Conservation (phyloP, 495 filamentous ascomycete genomes). For the Chaetomidium leptoderma region DNA sequence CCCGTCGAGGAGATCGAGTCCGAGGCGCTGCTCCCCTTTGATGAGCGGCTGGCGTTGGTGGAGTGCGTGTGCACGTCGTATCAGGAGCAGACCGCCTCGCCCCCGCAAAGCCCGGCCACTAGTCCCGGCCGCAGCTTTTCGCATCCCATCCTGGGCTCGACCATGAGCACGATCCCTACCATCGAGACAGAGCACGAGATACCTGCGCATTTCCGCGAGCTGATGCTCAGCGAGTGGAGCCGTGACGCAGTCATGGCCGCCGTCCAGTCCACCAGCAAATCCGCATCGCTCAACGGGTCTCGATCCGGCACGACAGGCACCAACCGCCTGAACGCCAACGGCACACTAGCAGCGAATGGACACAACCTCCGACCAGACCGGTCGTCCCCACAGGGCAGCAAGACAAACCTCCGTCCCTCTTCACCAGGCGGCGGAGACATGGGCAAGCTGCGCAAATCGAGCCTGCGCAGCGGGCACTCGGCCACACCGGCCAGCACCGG, state of each 20-base stretch:
- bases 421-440: slow-evolving; percentile 25
- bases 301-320: slow-evolving; percentile 56
- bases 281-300: slow-evolving; percentile 68
- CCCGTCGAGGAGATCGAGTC: slow-evolving; percentile 50
- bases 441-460: slow-evolving; percentile 38
- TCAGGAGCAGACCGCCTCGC: slow-evolving; percentile 50
- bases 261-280: slow-evolving; percentile 62
- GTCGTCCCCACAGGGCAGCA: slow-evolving; percentile 39
- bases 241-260: slow-evolving; percentile 64
- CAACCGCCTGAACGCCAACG: slow-evolving; percentile 56
- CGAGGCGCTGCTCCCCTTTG: slow-evolving; percentile 61
- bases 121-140: slow-evolving; percentile 66
- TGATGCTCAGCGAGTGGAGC: slow-evolving; percentile 67
- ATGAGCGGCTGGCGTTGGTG: slow-evolving; percentile 61
- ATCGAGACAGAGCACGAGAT: slow-evolving; percentile 36
- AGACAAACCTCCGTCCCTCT: slow-evolving; percentile 40
- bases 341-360: slow-evolving; percentile 37
- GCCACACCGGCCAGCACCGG: slow-evolving; percentile 52
- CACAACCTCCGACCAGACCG: slow-evolving; percentile 29
- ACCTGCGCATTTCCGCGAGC: slow-evolving; percentile 56
- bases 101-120: slow-evolving; percentile 62
- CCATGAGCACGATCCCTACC: slow-evolving; percentile 36
- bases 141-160: slow-evolving; percentile 54
- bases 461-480: slow-evolving; percentile 46
- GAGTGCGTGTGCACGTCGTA: slow-evolving; percentile 69